These are phyloP conservation scores for Ophiostoma tasmaniense DNA, from an alignment of 2,329 filamentous ascomycete species.

Conservation along the genomic window DNA sequence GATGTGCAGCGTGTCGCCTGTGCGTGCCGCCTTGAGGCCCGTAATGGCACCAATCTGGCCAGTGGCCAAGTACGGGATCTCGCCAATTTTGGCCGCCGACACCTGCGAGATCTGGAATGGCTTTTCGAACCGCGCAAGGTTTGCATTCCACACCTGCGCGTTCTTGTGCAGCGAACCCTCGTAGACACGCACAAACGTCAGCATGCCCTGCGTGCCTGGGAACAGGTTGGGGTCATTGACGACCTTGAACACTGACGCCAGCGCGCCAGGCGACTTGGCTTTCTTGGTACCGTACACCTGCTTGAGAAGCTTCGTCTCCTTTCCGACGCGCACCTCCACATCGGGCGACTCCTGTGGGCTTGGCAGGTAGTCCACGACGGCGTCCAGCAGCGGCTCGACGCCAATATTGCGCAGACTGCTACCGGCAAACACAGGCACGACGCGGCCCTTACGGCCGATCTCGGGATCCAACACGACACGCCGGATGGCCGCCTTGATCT, in stretches of 20 bases:
- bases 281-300: conserved; percentile 17
- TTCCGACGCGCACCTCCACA: conserved; percentile 31
- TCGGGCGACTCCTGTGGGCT: conserved; percentile 46
- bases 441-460: conserved; percentile 44
- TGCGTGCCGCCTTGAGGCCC: conserved; percentile 83
- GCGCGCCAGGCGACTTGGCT: conserved; percentile 26
- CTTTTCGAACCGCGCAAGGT: conserved; percentile 67
- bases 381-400: conserved; percentile 83
- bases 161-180: conserved; percentile 71
- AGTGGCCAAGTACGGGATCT: conserved; percentile 68
- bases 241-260: conserved; percentile 83
- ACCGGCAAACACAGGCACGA: conserved; percentile 82
- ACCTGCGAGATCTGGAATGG: conserved; percentile 79
- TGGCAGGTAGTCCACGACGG: conserved; percentile 78
- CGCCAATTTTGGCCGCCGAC: conserved; percentile 78
- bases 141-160: conserved; percentile 76
- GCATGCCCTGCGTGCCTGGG: conserved; percentile 54
- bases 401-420: conserved; percentile 92
- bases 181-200: conserved; percentile 90
- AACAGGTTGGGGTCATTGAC: conserved; percentile 66
- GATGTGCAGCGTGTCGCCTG: conserved; percentile 82
- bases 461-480: conserved; percentile 44
- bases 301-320: conserved; percentile 41
- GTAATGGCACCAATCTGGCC: conserved; percentile 93
- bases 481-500: conserved; percentile 67